Evolutionary conservation across 345 rosid genomes (phyloP).

Genomic region (Gossypium longicalyx): DNA sequence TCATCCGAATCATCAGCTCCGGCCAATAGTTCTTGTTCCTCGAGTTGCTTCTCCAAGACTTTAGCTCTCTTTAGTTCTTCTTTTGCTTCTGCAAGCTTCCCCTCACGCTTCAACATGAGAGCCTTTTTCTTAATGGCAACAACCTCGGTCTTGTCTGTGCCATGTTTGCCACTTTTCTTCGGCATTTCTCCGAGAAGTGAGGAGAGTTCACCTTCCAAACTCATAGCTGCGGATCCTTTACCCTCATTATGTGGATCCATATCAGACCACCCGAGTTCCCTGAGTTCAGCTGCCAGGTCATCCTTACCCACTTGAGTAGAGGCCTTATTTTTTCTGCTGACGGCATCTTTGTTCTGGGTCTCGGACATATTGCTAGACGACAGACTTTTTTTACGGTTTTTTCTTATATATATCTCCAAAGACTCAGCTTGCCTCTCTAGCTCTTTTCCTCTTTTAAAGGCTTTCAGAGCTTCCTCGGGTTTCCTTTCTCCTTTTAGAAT

Average conservation of each 20-base stretch:
- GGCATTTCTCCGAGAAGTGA: slow-evolving; percentile 66
- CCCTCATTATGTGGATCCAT: slow-evolving; percentile 45
- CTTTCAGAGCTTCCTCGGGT: slow-evolving; percentile 78
- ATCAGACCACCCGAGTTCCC: slow-evolving; percentile 82
- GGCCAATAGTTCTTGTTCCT: slow-evolving; percentile 78
- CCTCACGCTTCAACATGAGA: slow-evolving; percentile 77
- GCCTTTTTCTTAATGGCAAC: slow-evolving; percentile 75
- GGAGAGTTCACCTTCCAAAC: slow-evolving; percentile 80
- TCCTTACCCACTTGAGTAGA: slow-evolving; percentile 38
- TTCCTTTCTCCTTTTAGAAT: slow-evolving; percentile 76
- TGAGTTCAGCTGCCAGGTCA: slow-evolving; percentile 67
- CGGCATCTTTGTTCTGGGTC: slow-evolving; percentile 37
- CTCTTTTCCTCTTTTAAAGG: slow-evolving; percentile 90
- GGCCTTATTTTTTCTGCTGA: slow-evolving; percentile 34
- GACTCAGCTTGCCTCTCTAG: slow-evolving; percentile 90
- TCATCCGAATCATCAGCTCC: slow-evolving; percentile 84
- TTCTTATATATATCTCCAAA: slow-evolving; percentile 58
- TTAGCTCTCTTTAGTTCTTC: slow-evolving; percentile 90
- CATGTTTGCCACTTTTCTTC: slow-evolving; percentile 29
- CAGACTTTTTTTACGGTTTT: slow-evolving; percentile 47
- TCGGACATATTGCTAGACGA: slow-evolving; percentile 31
- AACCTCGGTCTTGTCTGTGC: slow-evolving; percentile 54
- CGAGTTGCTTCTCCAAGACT: slow-evolving; percentile 75
- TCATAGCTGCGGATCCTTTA: slow-evolving; percentile 43
- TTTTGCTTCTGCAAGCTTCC: slow-evolving; percentile 93